Conservation (phyloP, 1,139 yeast genomes). For the Suhomyces kunorum region DNA sequence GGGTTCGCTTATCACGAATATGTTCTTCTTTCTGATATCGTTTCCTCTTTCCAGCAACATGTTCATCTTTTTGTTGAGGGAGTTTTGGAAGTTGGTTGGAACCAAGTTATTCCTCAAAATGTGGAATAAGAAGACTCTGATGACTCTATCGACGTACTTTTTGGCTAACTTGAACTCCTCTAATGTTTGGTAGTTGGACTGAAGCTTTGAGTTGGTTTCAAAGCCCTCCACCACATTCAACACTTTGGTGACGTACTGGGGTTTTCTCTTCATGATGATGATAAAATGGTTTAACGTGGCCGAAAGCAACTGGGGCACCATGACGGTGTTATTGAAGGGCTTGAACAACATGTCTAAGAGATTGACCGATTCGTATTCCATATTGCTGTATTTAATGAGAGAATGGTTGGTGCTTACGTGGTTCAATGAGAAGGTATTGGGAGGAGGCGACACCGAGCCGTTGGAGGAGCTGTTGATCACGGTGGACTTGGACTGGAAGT, state of each 20-base stretch:
- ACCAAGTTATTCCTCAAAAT: slow-evolving; percentile 38
- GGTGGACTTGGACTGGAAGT: slow-evolving; percentile 62
- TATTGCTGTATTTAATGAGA: slow-evolving; percentile 51
- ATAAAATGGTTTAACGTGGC: slow-evolving; percentile 57
- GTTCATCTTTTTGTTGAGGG: slow-evolving; percentile 32
- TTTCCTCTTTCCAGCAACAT: slow-evolving; percentile 40
- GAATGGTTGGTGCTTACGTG: slow-evolving; percentile 68
- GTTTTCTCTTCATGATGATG: slow-evolving; percentile 56
- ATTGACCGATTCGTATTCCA: slow-evolving; percentile 74
- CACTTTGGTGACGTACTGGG: slow-evolving; percentile 50
- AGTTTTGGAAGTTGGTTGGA: slow-evolving; percentile 32
- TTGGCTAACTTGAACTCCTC: slow-evolving; percentile 45
- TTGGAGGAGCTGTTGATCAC: slow-evolving; percentile 20
- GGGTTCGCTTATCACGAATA: slow-evolving; percentile 34
- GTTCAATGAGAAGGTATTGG: slow-evolving; percentile 52
- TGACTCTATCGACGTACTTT: slow-evolving; percentile 44
- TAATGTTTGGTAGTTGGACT: slow-evolving; percentile 47
- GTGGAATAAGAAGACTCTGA: slow-evolving; percentile 40
- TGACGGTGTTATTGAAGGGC: slow-evolving; percentile 54
- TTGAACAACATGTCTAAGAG: slow-evolving; percentile 65
- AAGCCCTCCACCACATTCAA: slow-evolving; percentile 36
- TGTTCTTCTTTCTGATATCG: slow-evolving; percentile 44
- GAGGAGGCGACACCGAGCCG: slow-evolving; percentile 14
- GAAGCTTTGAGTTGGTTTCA: slow-evolving; percentile 41
- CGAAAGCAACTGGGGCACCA: slow-evolving; percentile 57